Base-by-base conservation (phyloP, 495 filamentous ascomycete species). In the Penicillium flavigenum region DNA sequence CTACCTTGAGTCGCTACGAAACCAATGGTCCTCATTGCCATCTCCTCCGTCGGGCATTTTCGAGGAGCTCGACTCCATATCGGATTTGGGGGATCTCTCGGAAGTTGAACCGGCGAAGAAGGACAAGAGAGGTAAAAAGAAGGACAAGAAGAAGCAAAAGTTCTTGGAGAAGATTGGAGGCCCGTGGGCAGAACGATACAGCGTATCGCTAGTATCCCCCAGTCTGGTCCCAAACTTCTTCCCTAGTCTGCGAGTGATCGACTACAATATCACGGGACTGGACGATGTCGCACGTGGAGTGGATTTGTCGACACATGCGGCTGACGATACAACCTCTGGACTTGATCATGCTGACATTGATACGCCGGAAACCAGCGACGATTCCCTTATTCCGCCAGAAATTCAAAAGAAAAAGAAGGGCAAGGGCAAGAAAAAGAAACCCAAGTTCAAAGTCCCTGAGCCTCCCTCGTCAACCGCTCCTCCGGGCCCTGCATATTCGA, bases 161-260 rank as follows among this genome's bases (percentile, higher is more conserved):
- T 89, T 78, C 47, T 67, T 85, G 24, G 78, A 88, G 53, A 80
- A 85, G 56, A 84, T 93, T 57, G 91, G 88, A 31, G 92, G 90
- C 1, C 77, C 79, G 42, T 96, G 83, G 79, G 92, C 83, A 2
- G 93, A 98, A 65, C 83, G 93, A 39, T 99, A 89, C 71, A 85
- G 90, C 31, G 71, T 94, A 4, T 84, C 89, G 0, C 74, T 92
- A 41, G 88, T 96, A 49, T 79, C 84, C 17, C 88, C 94, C 1
- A 96, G 92, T 64, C 71, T 99, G 31, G 89, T 99, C 3, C 94
- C 94, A 0, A 98, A 93, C 60, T 96, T 89, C 69, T 96, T 94
- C 65, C 94, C 94, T 1, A 90, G 88, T 4, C 68, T 98, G 34
- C 81, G 94, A 4, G 82, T 98, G 22, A 76, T 92, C 51, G 91